phyloP scores from a whole-genome alignment of 148 eudicot genomes.

The Linanthus parryae region DNA sequence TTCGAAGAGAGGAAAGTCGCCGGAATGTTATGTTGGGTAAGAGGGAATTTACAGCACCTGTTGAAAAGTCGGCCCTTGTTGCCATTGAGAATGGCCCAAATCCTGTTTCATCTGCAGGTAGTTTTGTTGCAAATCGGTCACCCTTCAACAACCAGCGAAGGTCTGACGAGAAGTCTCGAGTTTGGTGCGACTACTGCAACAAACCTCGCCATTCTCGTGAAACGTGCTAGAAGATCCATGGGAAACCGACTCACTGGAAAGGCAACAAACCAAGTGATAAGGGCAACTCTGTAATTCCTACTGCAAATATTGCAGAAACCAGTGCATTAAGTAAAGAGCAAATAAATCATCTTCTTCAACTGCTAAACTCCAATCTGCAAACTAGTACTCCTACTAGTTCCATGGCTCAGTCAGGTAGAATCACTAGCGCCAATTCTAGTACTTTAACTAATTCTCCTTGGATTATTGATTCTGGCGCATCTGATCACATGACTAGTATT shows the following conservation, averaged over 20 bases:
- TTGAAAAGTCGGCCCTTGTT: neutral
- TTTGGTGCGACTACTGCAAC: too few species aligned
- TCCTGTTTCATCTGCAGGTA: too few species aligned
- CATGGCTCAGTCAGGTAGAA: conserved; percentile 3
- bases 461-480: too few species aligned
- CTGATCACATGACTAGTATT: neutral
- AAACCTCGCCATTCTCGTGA: too few species aligned
- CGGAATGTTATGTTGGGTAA: neutral
- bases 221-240: conserved; percentile 7
- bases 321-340: neutral
- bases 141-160: too few species aligned
- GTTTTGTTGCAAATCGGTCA: too few species aligned
- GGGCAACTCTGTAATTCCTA: neutral
- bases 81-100: too few species aligned
- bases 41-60: neutral
- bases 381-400: conserved; percentile 13
- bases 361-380: neutral
- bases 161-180: too few species aligned
- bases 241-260: conserved; percentile 1
- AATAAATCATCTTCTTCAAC: conserved; percentile 3
- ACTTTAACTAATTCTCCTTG: too few species aligned
- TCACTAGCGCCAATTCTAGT: neutral
- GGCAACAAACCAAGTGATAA: neutral
- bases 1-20: neutral
- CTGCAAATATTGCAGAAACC: neutral